Evolutionary conservation across 1,284 basidiomycete species (phyloP), one percentile per base, ranked within the genome.

Genomic region (Austroboletus novae-zelandiae): DNA sequence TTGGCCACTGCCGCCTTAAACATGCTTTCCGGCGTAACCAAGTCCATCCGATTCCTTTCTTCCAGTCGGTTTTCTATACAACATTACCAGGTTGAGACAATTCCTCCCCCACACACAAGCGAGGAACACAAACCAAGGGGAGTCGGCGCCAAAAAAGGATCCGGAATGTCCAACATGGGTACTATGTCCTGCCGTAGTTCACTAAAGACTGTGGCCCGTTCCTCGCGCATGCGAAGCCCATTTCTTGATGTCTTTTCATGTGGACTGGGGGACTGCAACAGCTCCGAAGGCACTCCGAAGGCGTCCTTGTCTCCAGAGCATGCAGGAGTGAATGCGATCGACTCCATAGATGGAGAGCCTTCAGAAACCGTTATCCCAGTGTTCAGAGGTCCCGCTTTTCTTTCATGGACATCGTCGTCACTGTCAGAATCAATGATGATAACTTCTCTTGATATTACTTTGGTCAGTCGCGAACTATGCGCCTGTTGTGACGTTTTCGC

Each of bases 341-440:
- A 32, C 32, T 32, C 36, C 39, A 23, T 18, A 32, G 40, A 34
- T 17, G 7, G 42, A 29, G 17, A n/a, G 5, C 39, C 37, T 45
- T 49, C 49, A 17, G 41, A 51, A 31, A 17, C 36, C 13, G 7
- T 29, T 14, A 18, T 20, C 9, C 10, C 5, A n/a, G 23, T 15
- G 14, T 25, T 27, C 10, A 44, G 35, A 10, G 2, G 1, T 17
- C 20, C 41, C 20, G 23, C n/a, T 39, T 35, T 31, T 42, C 25
- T 50, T 20, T 15, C 45, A 18, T 42, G 45, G n/a, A 51, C 53
- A 27, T 53, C 57, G 14, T 76, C 74, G 43, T 84, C 82, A 29
- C 69, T 71, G 57, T 80, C 79, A 27, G 81, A 82, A 59, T 84
- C 81, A 50, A 86, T 78, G 55, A 83, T 66, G 44, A 85, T 81